Percentiles rank a stretch among this genome's conserved stretches.
phyloP scores from a whole-genome alignment of 352 stramenopile genomes.

The Pythium catenulatum region DNA sequence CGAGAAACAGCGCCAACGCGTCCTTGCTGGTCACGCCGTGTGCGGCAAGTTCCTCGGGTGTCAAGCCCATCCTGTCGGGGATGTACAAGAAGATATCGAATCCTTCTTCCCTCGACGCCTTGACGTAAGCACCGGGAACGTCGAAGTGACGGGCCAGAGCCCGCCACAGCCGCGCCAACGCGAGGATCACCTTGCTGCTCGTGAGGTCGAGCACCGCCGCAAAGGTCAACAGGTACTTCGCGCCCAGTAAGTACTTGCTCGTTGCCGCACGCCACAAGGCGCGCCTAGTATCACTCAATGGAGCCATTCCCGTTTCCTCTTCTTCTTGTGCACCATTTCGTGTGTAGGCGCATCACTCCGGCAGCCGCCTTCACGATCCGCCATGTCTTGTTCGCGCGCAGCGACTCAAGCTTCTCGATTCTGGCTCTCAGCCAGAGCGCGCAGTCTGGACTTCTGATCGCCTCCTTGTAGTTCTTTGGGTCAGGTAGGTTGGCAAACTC shows the following conservation, averaged over 20 bases:
- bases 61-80: constrained; percentile 46
- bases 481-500: not conserved
- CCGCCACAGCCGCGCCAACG: constrained; percentile 24
- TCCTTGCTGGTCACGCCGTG: constrained; percentile 12
- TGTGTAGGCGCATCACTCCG: constrained; percentile 37
- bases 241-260: constrained; percentile 43
- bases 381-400: constrained; percentile 32
- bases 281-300: constrained; percentile 51
- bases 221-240: constrained; percentile 52
- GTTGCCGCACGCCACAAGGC: constrained; percentile 55
- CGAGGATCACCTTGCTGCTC: constrained; percentile 51
- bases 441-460: not conserved
- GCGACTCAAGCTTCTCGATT: not conserved
- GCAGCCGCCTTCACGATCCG: not conserved
- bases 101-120: constrained; percentile 42
- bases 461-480: not conserved
- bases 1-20: constrained; percentile 43
- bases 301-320: constrained; percentile 25
- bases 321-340: constrained; percentile 66
- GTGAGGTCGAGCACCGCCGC: constrained; percentile 61
- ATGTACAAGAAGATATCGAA: constrained; percentile 56
- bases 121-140: constrained; percentile 65
- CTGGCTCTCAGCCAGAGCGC: not conserved
- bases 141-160: constrained; percentile 61
- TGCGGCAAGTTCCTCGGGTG: not conserved